A percentile compares a stretch with the other conserved stretches of the same genome.
Conservation (phyloP, 2,329 filamentous ascomycete genomes). For the Colletotrichum lindemuthianum region DNA sequence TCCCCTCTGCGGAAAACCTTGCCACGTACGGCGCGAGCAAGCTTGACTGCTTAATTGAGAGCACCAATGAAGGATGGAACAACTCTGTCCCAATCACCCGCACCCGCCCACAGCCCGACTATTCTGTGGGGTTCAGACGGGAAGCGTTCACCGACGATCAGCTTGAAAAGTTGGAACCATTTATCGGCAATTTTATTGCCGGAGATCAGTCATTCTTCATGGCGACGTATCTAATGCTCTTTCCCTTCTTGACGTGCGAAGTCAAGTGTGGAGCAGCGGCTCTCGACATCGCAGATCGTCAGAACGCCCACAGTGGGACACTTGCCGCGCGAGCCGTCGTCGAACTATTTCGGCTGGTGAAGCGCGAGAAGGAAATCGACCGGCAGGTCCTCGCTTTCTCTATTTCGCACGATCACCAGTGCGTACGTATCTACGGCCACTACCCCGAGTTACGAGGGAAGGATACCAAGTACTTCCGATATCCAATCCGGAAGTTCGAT, state of each 20-base stretch:
- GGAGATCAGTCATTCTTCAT: conserved; percentile 54
- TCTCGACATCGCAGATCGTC: conserved; percentile 50
- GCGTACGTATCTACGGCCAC: conserved; percentile 48
- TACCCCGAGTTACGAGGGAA: conserved; percentile 49
- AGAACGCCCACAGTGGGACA: conserved; percentile 44
- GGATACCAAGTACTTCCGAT: conserved; percentile 49
- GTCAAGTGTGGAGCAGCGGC: conserved; percentile 54
- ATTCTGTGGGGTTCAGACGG: conserved; percentile 52
- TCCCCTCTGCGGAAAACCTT: conserved; percentile 51
- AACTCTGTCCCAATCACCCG: conserved; percentile 49
- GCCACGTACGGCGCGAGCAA: conserved; percentile 41
- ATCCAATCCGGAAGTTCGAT: conserved; percentile 47
- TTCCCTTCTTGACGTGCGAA: conserved; percentile 60
- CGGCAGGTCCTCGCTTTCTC: conserved; percentile 56
- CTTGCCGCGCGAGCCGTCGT: conserved; percentile 50
- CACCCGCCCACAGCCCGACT: conserved; percentile 55
- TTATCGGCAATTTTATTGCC: conserved; percentile 45
- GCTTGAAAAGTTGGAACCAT: conserved; percentile 51
- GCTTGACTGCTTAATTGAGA: conserved; percentile 49
- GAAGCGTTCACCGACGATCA: conserved; percentile 48
- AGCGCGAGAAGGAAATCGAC: conserved; percentile 49
- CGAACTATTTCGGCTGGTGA: conserved; percentile 50
- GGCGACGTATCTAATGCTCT: conserved; percentile 57
- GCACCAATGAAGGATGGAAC: conserved; percentile 54
- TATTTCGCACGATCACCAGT: conserved; percentile 46